These are phyloP conservation scores for Pyricularia grisea DNA, from an alignment of 2,329 filamentous ascomycete species.

Conservation along the genomic window DNA sequence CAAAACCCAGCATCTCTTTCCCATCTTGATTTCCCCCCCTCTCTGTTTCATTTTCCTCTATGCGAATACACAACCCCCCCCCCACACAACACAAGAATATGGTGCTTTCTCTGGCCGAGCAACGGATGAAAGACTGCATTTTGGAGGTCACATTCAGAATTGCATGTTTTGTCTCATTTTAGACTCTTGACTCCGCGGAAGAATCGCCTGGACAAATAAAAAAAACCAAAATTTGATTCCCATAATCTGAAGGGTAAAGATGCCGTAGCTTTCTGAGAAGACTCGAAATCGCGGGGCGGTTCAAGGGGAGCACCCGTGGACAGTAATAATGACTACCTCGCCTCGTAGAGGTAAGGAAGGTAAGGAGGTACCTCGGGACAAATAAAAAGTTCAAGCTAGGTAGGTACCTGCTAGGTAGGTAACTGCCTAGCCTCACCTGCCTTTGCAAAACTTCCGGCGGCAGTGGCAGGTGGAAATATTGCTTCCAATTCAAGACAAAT, in stretches of 20 bases:
- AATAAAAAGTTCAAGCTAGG: too few species aligned
- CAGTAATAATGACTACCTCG: neutral
- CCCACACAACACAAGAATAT: conserved; percentile 28
- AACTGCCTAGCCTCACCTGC: too few species aligned
- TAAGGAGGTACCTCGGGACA: too few species aligned
- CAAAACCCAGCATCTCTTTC: conserved; percentile 21
- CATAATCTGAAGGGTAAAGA: neutral
- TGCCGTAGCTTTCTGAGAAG: neutral
- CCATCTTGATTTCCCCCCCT: conserved; percentile 33
- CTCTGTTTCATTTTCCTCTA: conserved; percentile 9
- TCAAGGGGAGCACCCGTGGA: neutral
- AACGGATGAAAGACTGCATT: conserved; percentile 33
- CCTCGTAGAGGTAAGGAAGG: too few species aligned
- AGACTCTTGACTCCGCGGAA: conserved; percentile 39
- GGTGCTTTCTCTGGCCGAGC: conserved; percentile 23
- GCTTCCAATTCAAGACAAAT: neutral
- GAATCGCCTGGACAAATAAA: conserved; percentile 45
- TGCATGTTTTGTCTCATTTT: conserved; percentile 32
- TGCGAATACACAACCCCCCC: conserved; percentile 33
- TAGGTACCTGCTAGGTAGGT: too few species aligned
- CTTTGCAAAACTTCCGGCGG: too few species aligned
- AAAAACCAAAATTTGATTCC: conserved; percentile 29
- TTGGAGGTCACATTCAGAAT: conserved; percentile 32
- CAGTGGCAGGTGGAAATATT: neutral
- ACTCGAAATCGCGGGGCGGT: neutral